Conservation (phyloP, 169 alveolate species). For the Plasmodium relictum region DNA sequence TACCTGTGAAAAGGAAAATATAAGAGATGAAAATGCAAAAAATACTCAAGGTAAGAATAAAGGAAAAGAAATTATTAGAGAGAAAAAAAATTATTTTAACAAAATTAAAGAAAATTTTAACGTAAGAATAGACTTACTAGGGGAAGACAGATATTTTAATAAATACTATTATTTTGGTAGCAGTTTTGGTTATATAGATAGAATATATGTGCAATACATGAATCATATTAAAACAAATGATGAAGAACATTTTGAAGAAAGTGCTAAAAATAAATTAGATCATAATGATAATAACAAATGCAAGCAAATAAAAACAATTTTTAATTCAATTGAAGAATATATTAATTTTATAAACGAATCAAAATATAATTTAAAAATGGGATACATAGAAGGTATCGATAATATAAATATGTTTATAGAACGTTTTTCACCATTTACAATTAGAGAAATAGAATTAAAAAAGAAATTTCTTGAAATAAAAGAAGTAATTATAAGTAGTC, state of each 20-base stretch:
- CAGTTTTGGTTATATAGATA: conserved; percentile 13
- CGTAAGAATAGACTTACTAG: neutral
- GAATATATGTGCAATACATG: conserved; percentile 12
- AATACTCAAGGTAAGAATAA: neutral
- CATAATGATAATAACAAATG: neutral
- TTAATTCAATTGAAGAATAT: neutral
- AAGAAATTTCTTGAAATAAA: conserved; percentile 17
- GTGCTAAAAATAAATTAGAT: neutral
- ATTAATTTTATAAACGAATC: neutral
- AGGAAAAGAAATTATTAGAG: neutral
- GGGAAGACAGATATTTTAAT: conserved; percentile 16
- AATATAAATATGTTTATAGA: conserved; percentile 13
- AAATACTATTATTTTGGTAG: conserved; percentile 20
- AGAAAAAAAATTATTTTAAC: neutral
- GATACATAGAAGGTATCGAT: conserved; percentile 35
- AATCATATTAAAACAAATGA: neutral
- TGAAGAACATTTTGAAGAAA: neutral
- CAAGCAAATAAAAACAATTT: neutral
- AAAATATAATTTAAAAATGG: conserved; percentile 5
- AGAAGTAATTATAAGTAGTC: neutral
- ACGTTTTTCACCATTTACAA: neutral
- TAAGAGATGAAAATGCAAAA: too few species aligned
- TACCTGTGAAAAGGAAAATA: too few species aligned
- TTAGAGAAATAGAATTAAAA: conserved; percentile 8
- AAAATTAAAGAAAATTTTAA: neutral